Evolutionary conservation across 441 rosid genomes (phyloP).

Genomic region (Erodium trifolium): DNA sequence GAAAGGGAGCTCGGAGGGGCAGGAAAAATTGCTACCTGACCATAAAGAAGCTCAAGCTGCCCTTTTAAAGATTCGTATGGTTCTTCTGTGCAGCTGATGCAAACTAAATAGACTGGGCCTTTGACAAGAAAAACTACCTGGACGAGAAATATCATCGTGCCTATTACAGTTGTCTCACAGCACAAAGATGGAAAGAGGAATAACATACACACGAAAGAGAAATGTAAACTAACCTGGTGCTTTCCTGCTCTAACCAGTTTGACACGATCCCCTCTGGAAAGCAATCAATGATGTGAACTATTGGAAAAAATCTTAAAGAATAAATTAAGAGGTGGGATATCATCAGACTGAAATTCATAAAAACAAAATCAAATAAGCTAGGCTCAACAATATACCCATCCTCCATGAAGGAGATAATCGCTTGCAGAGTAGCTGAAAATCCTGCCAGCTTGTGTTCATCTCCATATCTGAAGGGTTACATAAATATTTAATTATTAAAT

Average conservation of each 20-base stretch:
- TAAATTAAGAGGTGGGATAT: constrained; percentile 6
- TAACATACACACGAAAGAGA: constrained; percentile 11
- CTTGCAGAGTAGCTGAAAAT: constrained; percentile 95
- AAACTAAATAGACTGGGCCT: constrained; percentile 91
- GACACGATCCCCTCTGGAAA: constrained; percentile 73
- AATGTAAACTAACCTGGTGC: constrained; percentile 57
- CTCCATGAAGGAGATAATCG: constrained; percentile 96
- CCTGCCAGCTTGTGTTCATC: constrained; percentile 97
- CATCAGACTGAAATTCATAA: not conserved
- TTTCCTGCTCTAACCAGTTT: constrained; percentile 84
- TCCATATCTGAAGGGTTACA: constrained; percentile 58
- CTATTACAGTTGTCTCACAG: constrained; percentile 1
- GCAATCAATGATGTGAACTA: constrained; percentile 18
- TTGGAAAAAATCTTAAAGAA: constrained; percentile 8
- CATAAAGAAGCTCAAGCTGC: constrained; percentile 87
- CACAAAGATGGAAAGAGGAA: not conserved
- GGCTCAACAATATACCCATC: constrained; percentile 52
- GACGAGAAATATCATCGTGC: constrained; percentile 16
- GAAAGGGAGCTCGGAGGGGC: constrained; percentile 8
- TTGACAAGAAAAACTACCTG: constrained; percentile 96
- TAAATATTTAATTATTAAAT: not conserved
- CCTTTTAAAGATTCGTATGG: constrained; percentile 75
- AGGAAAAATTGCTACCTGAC: constrained; percentile 56
- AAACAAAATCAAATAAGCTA: constrained; percentile 16
- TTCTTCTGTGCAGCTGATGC: constrained; percentile 96